A percentile compares a stretch with the other conserved stretches of the same genome.
Evolutionary conservation across 2,329 filamentous ascomycete genomes (phyloP).

Genomic region (Aspergillus fumigatus): DNA sequence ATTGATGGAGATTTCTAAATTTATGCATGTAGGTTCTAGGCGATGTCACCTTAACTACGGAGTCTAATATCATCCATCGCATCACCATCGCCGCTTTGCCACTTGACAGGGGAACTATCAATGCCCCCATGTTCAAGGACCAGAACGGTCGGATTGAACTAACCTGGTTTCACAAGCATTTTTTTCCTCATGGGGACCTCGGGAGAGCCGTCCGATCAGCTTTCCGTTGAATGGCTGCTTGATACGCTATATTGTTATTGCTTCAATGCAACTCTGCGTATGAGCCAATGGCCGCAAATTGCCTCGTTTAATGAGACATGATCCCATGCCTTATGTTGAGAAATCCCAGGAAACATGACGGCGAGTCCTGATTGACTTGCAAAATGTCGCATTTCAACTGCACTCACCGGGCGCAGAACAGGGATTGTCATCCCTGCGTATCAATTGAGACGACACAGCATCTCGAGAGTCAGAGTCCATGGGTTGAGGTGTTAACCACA

Average conservation of each 20-base stretch:
- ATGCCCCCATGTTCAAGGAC: background rate
- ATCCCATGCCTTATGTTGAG: background rate
- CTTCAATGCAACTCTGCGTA: background rate
- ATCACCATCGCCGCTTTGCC: background rate
- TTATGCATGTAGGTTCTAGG: background rate
- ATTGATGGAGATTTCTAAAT: background rate
- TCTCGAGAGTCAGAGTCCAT: background rate
- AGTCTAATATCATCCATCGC: background rate
- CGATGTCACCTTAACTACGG: background rate
- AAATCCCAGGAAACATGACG: background rate
- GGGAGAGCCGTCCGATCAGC: background rate
- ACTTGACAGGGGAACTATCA: background rate
- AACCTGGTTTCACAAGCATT: background rate
- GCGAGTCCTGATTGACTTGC: background rate
- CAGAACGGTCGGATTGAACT: background rate
- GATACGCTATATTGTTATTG: background rate
- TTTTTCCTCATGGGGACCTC: background rate
- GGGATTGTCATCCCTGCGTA: background rate
- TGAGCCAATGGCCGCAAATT: background rate
- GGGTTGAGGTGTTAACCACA: background rate
- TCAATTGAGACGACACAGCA: background rate
- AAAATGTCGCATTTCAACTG: background rate
- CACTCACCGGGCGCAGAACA: background rate
- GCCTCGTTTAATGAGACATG: background rate
- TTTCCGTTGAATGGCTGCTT: background rate